Percentiles rank a stretch among this genome's conserved stretches.
phyloP scores from a whole-genome alignment of 2,329 filamentous ascomycete genomes.

The Paecilomyces sp. region DNA sequence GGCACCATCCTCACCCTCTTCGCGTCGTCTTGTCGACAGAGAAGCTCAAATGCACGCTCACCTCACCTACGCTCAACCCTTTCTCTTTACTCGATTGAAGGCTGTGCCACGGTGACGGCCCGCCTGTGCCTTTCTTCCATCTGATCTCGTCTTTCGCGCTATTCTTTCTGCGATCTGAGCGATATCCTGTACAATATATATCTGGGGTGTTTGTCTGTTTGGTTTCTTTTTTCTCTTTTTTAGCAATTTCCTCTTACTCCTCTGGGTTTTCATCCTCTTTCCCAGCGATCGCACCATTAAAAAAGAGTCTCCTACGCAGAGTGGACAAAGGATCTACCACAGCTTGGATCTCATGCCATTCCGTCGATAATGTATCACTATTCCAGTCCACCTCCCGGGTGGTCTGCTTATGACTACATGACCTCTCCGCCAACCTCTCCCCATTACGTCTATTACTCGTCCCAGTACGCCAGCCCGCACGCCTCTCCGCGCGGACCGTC shows the following conservation, averaged over 20 bases:
- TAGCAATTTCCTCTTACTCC: conserved; percentile 3
- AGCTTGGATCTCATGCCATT: conserved; percentile 20
- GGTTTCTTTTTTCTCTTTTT: conserved; percentile 6
- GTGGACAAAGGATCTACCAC: neutral
- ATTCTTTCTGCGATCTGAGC: conserved; percentile 26
- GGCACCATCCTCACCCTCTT: neutral
- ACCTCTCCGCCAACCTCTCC: conserved; percentile 46
- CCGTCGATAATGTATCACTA: conserved; percentile 41
- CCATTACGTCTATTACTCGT: conserved; percentile 46
- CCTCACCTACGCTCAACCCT: conserved; percentile 29
- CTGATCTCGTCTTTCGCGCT: conserved; percentile 9
- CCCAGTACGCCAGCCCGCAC: conserved; percentile 44
- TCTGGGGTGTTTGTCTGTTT: conserved; percentile 16
- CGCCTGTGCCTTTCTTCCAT: conserved; percentile 12
- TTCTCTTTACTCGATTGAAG: conserved; percentile 33
- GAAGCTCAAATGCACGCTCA: conserved; percentile 40
- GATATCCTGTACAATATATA: conserved; percentile 41
- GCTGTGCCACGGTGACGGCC: conserved; percentile 39
- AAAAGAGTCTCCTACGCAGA: conserved; percentile 5
- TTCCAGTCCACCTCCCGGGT: conserved; percentile 40
- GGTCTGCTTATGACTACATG: conserved; percentile 42
- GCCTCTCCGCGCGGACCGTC: conserved; percentile 36
- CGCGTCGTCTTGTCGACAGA: conserved; percentile 5
- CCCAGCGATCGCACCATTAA: conserved; percentile 1
- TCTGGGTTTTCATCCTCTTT: conserved; percentile 9